Percentiles rank a stretch among this genome's conserved stretches.
These are phyloP conservation scores for Aspergillus sp. DNA, from an alignment of 2,329 filamentous ascomycete genomes.

Conservation along the genomic window DNA sequence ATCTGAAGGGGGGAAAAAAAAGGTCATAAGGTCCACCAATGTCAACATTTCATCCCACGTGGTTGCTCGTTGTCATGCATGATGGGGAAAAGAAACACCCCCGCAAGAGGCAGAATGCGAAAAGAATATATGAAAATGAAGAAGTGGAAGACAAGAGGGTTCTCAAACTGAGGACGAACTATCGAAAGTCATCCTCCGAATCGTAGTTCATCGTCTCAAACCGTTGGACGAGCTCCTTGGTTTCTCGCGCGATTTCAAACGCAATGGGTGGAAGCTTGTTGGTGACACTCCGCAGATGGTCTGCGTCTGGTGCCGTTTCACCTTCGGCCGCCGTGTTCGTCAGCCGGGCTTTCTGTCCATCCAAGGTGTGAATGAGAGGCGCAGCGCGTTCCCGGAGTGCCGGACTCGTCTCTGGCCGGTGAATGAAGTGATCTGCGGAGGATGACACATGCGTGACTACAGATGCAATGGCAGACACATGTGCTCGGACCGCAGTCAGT, in stretches of 20 bases:
- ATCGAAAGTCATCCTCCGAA: conserved; percentile 41
- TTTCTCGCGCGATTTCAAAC: conserved; percentile 81
- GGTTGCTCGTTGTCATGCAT: conserved; percentile 25
- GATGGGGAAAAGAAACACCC: conserved; percentile 10
- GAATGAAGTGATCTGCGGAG: conserved; percentile 59
- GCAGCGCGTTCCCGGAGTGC: conserved; percentile 48
- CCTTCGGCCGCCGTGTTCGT: conserved; percentile 62
- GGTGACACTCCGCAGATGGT: conserved; percentile 56
- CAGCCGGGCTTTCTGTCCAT: conserved; percentile 63
- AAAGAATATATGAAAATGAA: background rate
- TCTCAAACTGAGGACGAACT: conserved; percentile 9
- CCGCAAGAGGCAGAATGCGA: background rate
- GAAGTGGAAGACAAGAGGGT: background rate
- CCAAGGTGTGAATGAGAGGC: conserved; percentile 48
- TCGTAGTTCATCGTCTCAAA: conserved; percentile 41
- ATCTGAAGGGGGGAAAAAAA: conserved; percentile 13
- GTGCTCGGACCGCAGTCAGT: conserved; percentile 63
- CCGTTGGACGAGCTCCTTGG: conserved; percentile 66
- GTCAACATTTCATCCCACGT: conserved; percentile 24
- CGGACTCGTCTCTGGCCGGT: conserved; percentile 44
- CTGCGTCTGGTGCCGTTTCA: conserved; percentile 55
- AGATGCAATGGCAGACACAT: conserved; percentile 67
- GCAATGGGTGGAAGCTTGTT: conserved; percentile 75
- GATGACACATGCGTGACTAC: conserved; percentile 69
- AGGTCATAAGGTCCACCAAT: conserved; percentile 18